A percentile compares a stretch with the other conserved stretches of the same genome.
These are phyloP conservation scores for Marchantia polymorpha DNA, from an alignment of 225 moss, liverwort and hornwort genomes.

Conservation along the genomic window DNA sequence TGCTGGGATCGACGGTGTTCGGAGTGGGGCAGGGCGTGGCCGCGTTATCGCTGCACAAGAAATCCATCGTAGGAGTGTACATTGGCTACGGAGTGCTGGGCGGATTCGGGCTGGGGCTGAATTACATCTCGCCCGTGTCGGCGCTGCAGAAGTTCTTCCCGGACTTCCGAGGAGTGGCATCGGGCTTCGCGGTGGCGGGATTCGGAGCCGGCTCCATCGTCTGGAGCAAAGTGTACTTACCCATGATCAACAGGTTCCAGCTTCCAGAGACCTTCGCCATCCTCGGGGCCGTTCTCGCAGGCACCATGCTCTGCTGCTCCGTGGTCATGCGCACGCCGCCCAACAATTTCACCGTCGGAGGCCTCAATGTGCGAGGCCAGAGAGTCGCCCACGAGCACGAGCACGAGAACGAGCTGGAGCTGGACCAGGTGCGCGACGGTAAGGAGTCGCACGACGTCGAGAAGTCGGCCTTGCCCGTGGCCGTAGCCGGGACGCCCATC, in stretches of 20 bases:
- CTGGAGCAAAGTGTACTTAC: constrained; percentile 62
- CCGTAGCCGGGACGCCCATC: constrained; percentile 18
- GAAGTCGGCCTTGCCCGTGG: background rate
- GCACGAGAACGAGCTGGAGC: background rate
- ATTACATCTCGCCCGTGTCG: constrained; percentile 76
- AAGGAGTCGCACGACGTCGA: constrained; percentile 2
- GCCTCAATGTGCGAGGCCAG: constrained; percentile 51
- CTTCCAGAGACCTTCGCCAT: constrained; percentile 59
- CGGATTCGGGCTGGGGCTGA: constrained; percentile 39
- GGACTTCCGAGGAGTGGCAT: constrained; percentile 59
- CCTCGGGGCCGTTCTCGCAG: constrained; percentile 46
- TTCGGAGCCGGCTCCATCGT: constrained; percentile 68
- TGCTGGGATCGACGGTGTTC: constrained; percentile 51
- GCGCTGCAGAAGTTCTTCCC: constrained; percentile 78
- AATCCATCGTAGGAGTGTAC: constrained; percentile 47
- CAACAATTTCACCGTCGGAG: constrained; percentile 40
- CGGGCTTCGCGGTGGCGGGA: constrained; percentile 72
- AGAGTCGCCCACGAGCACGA: background rate
- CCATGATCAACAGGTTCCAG: constrained; percentile 35
- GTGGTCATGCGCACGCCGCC: constrained; percentile 59
- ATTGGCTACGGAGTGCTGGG: constrained; percentile 35
- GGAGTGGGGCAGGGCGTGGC: constrained; percentile 42
- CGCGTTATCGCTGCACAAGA: constrained; percentile 41
- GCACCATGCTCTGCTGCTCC: constrained; percentile 43
- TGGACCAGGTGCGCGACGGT: background rate